Percentiles rank a stretch among this genome's conserved stretches.
phyloP scores from a whole-genome alignment of 768 basidiomycete genomes.

The Cystobasidium ongulense region DNA sequence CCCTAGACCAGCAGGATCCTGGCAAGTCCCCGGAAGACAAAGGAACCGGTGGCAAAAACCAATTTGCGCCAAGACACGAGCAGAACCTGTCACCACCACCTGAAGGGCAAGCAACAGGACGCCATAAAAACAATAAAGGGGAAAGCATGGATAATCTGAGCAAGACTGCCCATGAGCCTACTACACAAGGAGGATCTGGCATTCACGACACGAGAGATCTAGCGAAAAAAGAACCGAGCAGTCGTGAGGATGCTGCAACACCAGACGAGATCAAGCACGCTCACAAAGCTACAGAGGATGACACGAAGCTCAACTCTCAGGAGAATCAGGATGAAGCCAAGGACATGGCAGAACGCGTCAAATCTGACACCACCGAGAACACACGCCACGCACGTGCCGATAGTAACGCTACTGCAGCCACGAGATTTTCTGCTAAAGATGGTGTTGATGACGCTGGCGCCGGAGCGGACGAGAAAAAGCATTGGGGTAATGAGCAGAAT shows the following conservation, averaged over 20 bases:
- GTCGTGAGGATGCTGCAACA: constrained; percentile 13
- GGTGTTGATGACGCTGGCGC: not conserved
- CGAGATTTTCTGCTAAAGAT: not conserved
- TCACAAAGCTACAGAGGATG: not conserved
- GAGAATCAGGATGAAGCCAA: not conserved
- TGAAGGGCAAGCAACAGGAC: constrained; percentile 10
- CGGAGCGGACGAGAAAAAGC: not conserved
- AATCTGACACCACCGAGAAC: not conserved
- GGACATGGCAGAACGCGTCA: not conserved
- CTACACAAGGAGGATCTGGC: not conserved
- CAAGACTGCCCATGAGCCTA: not conserved
- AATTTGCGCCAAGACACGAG: not conserved
- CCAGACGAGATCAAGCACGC: not conserved
- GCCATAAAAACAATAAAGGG: constrained; percentile 7
- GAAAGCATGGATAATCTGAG: not conserved
- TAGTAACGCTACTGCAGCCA: not conserved
- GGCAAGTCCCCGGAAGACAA: not conserved
- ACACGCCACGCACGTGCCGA: not conserved
- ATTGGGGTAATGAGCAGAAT: constrained; percentile 16
- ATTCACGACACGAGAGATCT: constrained; percentile 24
- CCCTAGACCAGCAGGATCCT: not conserved
- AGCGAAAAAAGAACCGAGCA: constrained; percentile 8
- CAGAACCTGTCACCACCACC: not conserved
- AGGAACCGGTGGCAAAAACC: no score
- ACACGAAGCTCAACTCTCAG: not conserved